phyloP scores from a whole-genome alignment of 2,329 filamentous ascomycete species.

The Fusarium robinianum region DNA sequence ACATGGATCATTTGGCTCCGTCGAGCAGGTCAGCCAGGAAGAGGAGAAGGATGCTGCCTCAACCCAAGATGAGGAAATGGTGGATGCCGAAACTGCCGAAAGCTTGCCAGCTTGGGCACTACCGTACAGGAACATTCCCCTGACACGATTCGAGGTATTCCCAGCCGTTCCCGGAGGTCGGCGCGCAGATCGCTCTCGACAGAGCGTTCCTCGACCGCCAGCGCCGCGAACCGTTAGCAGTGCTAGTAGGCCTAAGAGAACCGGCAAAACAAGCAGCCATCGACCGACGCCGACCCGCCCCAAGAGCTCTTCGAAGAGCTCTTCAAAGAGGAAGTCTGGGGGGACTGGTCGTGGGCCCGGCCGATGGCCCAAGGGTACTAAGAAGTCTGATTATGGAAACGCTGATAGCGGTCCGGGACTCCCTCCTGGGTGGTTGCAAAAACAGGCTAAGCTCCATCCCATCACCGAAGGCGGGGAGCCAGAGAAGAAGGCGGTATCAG shows the following conservation, averaged over 20 bases:
- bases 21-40: constrained; percentile 37
- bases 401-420: constrained; percentile 67
- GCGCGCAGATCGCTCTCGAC: constrained; percentile 52
- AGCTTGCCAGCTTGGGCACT: constrained; percentile 48
- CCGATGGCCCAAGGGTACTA: constrained; percentile 69
- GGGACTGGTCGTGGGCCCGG: constrained; percentile 68
- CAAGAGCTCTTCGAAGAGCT: constrained; percentile 40
- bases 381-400: constrained; percentile 70
- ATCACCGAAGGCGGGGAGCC: constrained; percentile 23
- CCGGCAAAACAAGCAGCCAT: constrained; percentile 39
- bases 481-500: constrained; percentile 14
- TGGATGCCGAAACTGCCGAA: constrained; percentile 36
- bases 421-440: constrained; percentile 59
- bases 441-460: constrained; percentile 24
- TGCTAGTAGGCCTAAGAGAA: constrained; percentile 46
- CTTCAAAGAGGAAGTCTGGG: constrained; percentile 59
- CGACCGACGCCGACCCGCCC: constrained; percentile 43
- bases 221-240: constrained; percentile 44
- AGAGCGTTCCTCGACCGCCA: constrained; percentile 46
- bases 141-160: constrained; percentile 77
- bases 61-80: constrained; percentile 34
- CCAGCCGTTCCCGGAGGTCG: constrained; percentile 63
- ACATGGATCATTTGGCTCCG: constrained; percentile 37
- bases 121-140: constrained; percentile 63
- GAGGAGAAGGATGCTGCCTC: constrained; percentile 41